Base-by-base conservation (phyloP, 192 early-diverging fungal genomes). In the Podila verticillata region DNA sequence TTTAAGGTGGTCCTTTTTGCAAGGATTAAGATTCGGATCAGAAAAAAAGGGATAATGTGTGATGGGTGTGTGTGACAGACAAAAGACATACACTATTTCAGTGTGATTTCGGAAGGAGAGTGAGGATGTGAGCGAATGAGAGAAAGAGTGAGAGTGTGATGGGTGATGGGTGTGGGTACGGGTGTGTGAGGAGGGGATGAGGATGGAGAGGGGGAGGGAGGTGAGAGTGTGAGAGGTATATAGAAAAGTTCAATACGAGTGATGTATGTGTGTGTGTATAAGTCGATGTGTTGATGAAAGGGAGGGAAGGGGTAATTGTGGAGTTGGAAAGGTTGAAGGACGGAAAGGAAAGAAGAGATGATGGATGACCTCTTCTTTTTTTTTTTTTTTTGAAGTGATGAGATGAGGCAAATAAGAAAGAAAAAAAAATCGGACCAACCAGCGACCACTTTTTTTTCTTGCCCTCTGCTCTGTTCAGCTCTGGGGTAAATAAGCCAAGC, bases 101-200 rank as follows among this genome's bases (percentile, higher is more conserved):
- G 39, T 15, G 39, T 44, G 36, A 31, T 29, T 29, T 54, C 29
- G 24, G 17, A 24, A 34, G n/a, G 35, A 58, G 3, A 26, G 35
- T 24, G 19, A 60, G 22, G 24, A 34, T 63, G 29, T 57, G 44
- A n/a, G 26, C 20, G 61, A 80, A 64, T n/a, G 51, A n/a, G 24
- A 56, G 60, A 35, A 59, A 32, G 73, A 65, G 32, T 24, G n/a
- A 72, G 44, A 34, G 29, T 22, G 19, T 61, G 48, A 48, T 47
- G 24, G 48, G 34, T 29, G 0, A 57, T n/a, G 24, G n/a, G 35
- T 63, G 31, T 60, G 57, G 44, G 57, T 44, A 17, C 22, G 48
- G 15, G 29, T 32, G 48, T 57, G 57, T 22, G 31, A n/a, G 60
- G 56, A 32, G 26, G n/a, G 62, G 26, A 75, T 62, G 63, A 63